Base-by-base conservation (phyloP, 805 yeast genomes). In the Maudiozyma saulgeensis region DNA sequence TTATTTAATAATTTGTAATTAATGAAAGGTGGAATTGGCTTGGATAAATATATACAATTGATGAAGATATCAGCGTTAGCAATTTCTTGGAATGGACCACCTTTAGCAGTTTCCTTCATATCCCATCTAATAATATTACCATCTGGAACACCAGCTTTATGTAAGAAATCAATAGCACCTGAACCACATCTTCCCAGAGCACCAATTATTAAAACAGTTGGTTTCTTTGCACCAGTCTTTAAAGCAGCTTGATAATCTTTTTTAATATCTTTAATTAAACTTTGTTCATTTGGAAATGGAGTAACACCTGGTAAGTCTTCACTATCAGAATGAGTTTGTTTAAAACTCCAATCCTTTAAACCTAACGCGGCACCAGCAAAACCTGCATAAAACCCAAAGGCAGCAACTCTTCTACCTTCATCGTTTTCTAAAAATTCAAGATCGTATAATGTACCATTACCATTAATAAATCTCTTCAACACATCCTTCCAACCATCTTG, bases 371-470 rank as follows among this genome's bases (percentile, higher is more conserved):
- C 99, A 62, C 99, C 99, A 6, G 98, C 99, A 67, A 93, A 93
- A n/a, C 99, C 99, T 43, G 99, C 99, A 68, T 91, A 91, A 75
- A 80, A 93, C n/a, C 99, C 99, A 66, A 93, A 93, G 8, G 99
- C 99, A 43, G 99, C 99, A 28, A 93, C 99, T 72, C 99, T 86
- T 76, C 99, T 86, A 35, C 98, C 98, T 63, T 80, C 82, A 59
- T 85, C 96, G 67, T 93, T 88, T 68, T 87, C 95, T 67, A 93
- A 75, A 65, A 93, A 93, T 72, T 93, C 99, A 57, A 93, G 75
- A 67, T 93, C 99, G 67, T 93, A 93, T 57, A 93, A 77, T 13
- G 79, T 77, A 59, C 99, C 98, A 51, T 85, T 79, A 46, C 99
- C 99, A 39, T 78, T 82, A 46, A 95, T 95, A 74, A 89, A 93